These are phyloP conservation scores for Brassica carinata DNA, from an alignment of 345 rosid species.

Conservation along the genomic window DNA sequence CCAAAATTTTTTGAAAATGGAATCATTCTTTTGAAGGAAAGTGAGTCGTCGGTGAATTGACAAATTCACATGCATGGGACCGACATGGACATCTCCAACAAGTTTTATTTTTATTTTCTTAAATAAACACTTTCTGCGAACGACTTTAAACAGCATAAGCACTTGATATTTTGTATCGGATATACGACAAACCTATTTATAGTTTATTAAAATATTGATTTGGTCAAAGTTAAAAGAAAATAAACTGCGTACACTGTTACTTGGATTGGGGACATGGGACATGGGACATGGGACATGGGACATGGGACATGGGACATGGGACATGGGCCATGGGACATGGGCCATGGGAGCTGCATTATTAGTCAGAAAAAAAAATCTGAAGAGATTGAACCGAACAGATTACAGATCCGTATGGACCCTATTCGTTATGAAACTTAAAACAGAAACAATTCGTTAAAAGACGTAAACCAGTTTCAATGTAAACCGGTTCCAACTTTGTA, in stretches of 20 bases:
- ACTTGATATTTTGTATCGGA: conserved; percentile 2
- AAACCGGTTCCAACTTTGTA: neutral
- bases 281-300: neutral
- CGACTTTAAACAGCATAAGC: neutral
- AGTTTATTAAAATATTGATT: neutral
- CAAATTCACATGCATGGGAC: conserved; percentile 16
- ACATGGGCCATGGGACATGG: neutral
- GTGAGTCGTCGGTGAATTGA: conserved; percentile 13
- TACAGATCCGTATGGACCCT: neutral
- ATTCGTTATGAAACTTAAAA: neutral
- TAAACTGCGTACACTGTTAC: neutral
- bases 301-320: neutral
- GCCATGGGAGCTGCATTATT: neutral
- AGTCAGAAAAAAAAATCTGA: neutral
- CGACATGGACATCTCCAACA: neutral
- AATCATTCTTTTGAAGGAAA: conserved; percentile 8
- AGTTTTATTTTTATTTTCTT: neutral
- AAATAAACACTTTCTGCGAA: neutral
- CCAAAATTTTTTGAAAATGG: neutral
- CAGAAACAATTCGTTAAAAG: neutral
- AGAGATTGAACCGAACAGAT: neutral
- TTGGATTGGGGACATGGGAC: conserved; percentile 1
- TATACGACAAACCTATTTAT: neutral
- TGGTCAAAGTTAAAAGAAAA: neutral
- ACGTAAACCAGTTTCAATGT: neutral